phyloP scores from a whole-genome alignment of 495 filamentous ascomycete genomes.

The Aspergillus affinis region DNA sequence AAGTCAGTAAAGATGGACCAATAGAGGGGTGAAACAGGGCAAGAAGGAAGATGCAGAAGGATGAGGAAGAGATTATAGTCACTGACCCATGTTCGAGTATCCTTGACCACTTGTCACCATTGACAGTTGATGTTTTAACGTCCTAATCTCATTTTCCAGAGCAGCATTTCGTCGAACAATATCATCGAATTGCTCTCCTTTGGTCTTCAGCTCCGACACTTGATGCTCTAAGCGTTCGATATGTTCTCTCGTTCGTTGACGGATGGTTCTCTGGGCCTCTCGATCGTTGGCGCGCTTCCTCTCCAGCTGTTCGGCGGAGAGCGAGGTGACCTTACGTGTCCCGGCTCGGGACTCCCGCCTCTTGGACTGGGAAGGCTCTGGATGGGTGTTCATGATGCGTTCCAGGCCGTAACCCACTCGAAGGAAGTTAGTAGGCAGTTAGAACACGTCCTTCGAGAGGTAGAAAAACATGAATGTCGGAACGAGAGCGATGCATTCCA shows the following conservation, averaged over 20 bases:
- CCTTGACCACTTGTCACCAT: conserved; percentile 18
- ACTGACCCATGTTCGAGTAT: conserved; percentile 21
- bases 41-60: background rate
- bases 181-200: conserved; percentile 48
- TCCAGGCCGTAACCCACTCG: conserved; percentile 6
- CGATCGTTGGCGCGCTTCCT: conserved; percentile 64
- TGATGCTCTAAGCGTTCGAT: conserved; percentile 55
- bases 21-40: background rate
- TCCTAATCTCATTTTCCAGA: conserved; percentile 53
- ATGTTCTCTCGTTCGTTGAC: conserved; percentile 58
- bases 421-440: conserved; percentile 11
- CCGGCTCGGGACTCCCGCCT: conserved; percentile 55
- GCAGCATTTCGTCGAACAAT: conserved; percentile 53
- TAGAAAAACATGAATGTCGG: conserved; percentile 4
- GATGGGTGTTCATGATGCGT: conserved; percentile 21
- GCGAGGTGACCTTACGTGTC: conserved; percentile 56
- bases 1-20: background rate
- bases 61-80: background rate
- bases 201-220: conserved; percentile 49
- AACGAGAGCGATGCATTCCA: conserved; percentile 19
- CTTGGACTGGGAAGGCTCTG: conserved; percentile 22
- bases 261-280: conserved; percentile 63
- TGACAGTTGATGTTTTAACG: conserved; percentile 42
- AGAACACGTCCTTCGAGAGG: conserved; percentile 8
- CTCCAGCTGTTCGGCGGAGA: conserved; percentile 60